Base-by-base conservation (phyloP, 441 rosid genomes). In the Corymbia citriodora region DNA sequence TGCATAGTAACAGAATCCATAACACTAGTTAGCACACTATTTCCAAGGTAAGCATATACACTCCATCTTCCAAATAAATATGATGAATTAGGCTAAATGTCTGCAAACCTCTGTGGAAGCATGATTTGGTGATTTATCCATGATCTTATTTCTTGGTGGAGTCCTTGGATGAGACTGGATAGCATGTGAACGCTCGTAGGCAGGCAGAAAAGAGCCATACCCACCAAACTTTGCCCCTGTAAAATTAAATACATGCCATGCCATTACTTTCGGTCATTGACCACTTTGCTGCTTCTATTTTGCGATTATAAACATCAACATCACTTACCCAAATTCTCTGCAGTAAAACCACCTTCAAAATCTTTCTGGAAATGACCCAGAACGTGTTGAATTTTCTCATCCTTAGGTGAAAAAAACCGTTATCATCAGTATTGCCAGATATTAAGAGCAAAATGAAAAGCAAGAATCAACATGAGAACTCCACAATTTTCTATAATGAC, bases 341-440 rank as follows among this genome's bases (percentile, higher is more conserved):
- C 94, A 90, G 96, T 93, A 83, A 93, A 91, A 61, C 95, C 97
- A 53, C 95, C 95, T 94, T 92, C 97, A 92, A 94, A 94, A 92
- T 94, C 94, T 89, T 95, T 95, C 90, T 93, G 96, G 90, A 94
- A 95, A 88, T 96, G 97, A 87, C 99, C 99, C 93, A 98, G 94
- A 54, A 94, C 90, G 88, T 93, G 90, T 91, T 95, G 93, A 88
- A 98, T 89, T 92, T 92, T 96, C 91, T 93, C 97, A 92, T 95
- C 97, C 97, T 96, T 90, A 52, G 90, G 90, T 52, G 40, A 57
- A 9, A 81, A 85, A 88, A 29, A 87, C 36, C 63, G 50, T 63
- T 87, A 29, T 90, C 72, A 87, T 87, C 70, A 87, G 89, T 68
- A 45, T 33, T 55, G 49, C 79, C 50, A 40, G 29, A 70, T 48